phyloP scores from a whole-genome alignment of 1,139 yeast genomes.

The Yamadazyma diddensiae region DNA sequence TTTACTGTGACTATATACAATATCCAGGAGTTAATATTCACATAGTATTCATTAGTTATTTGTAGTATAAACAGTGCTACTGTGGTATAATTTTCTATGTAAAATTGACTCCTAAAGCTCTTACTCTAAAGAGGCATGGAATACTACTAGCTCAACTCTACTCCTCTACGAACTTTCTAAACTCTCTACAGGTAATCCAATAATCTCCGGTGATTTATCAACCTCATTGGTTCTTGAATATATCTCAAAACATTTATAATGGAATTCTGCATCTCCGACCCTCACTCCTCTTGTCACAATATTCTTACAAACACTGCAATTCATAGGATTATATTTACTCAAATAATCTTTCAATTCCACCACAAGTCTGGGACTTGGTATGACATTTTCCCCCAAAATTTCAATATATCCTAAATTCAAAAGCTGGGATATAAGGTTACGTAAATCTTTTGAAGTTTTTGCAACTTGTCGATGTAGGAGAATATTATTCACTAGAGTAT shows the following conservation, averaged over 20 bases:
- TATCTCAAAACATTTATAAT: slow-evolving; percentile 46
- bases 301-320: slow-evolving; percentile 55
- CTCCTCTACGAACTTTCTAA: too few species aligned
- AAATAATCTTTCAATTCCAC: slow-evolving; percentile 48
- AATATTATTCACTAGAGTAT: slow-evolving; percentile 7
- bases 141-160: too few species aligned
- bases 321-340: slow-evolving; percentile 38
- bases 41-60: too few species aligned
- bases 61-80: too few species aligned
- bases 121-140: too few species aligned
- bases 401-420: slow-evolving; percentile 56
- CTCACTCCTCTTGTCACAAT: slow-evolving; percentile 54
- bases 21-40: too few species aligned
- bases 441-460: slow-evolving; percentile 30
- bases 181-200: too few species aligned
- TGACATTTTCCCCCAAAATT: slow-evolving; percentile 24
- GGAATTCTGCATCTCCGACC: slow-evolving; percentile 40
- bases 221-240: slow-evolving; percentile 21
- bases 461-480: slow-evolving; percentile 12
- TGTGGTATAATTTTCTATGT: too few species aligned
- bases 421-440: slow-evolving; percentile 33
- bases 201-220: slow-evolving; percentile 1
- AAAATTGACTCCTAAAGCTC: too few species aligned
- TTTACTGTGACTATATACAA: too few species aligned
- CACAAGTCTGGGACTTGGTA: slow-evolving; percentile 40